Percentiles rank a stretch among this genome's conserved stretches.
phyloP scores from a whole-genome alignment of 2,329 filamentous ascomycete genomes.

The Niveomyces coronatus region DNA sequence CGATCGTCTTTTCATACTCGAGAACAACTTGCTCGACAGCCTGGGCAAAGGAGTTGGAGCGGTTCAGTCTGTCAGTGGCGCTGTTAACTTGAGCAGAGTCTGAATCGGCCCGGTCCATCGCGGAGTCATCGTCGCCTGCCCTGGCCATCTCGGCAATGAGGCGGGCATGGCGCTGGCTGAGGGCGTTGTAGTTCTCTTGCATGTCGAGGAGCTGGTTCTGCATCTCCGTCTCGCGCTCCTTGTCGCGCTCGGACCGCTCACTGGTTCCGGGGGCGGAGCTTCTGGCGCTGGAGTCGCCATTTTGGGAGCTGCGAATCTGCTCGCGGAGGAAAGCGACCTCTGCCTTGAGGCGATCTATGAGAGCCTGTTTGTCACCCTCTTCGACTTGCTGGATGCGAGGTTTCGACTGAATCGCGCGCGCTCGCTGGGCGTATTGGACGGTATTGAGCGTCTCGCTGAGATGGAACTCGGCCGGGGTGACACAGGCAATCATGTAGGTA shows the following conservation, averaged over 20 bases:
- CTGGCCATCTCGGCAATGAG: slow-evolving; percentile 89
- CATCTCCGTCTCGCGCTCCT: slow-evolving; percentile 77
- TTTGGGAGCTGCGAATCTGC: slow-evolving; percentile 70
- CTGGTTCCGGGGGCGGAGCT: slow-evolving; percentile 43
- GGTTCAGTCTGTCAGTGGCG: slow-evolving; percentile 78
- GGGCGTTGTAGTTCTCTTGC: slow-evolving; percentile 87
- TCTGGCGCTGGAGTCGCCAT: slow-evolving; percentile 43
- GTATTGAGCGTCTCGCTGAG: slow-evolving; percentile 96
- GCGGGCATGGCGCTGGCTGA: slow-evolving; percentile 90
- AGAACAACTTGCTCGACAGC: slow-evolving; percentile 93
- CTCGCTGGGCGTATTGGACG: slow-evolving; percentile 91
- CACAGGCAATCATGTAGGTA: slow-evolving; percentile 98
- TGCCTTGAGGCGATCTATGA: slow-evolving; percentile 87
- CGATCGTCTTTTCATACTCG: slow-evolving; percentile 98
- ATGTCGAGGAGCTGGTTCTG: slow-evolving; percentile 88
- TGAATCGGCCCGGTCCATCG: slow-evolving; percentile 41
- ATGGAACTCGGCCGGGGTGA: slow-evolving; percentile 94
- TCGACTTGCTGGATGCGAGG: slow-evolving; percentile 91
- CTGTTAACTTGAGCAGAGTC: slow-evolving; percentile 59
- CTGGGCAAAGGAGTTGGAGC: slow-evolving; percentile 91
- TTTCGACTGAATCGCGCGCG: slow-evolving; percentile 93
- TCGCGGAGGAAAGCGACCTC: slow-evolving; percentile 91
- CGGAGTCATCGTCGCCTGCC: slow-evolving; percentile 60
- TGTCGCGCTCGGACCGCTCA: slow-evolving; percentile 68
- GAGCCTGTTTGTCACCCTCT: slow-evolving; percentile 84